phyloP scores from a whole-genome alignment of 768 basidiomycete species.

The Tulasnella calospora region DNA sequence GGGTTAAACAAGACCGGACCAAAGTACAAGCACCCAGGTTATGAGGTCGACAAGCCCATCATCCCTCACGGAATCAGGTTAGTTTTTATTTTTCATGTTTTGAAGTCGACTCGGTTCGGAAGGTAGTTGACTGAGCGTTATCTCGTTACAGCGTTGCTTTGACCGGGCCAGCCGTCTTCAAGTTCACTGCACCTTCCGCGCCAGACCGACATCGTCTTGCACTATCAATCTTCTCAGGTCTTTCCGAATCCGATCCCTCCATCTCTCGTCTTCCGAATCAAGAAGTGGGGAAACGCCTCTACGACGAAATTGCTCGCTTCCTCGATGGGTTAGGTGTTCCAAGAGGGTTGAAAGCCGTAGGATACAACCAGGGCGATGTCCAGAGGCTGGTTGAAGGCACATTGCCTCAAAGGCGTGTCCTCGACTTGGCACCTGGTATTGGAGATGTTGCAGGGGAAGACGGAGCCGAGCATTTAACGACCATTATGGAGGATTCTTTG shows the following conservation, averaged over 20 bases:
- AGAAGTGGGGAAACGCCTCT: conserved; percentile 73
- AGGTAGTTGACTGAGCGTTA: no score
- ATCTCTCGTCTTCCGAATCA: conserved; percentile 68
- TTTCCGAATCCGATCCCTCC: conserved; percentile 55
- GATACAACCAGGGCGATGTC: conserved; percentile 64
- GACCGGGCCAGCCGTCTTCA: conserved; percentile 92
- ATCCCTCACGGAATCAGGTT: conserved; percentile 89
- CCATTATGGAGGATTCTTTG: conserved; percentile 73
- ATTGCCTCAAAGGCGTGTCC: conserved; percentile 82
- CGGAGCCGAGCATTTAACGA: conserved; percentile 73
- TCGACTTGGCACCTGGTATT: conserved; percentile 89
- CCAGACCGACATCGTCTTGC: conserved; percentile 87
- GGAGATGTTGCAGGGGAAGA: conserved; percentile 74
- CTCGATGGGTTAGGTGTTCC: conserved; percentile 80
- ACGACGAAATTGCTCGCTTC: conserved; percentile 84
- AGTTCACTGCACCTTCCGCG: conserved; percentile 91
- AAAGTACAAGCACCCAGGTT: conserved; percentile 87
- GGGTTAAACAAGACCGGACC: conserved; percentile 92
- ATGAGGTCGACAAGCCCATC: conserved; percentile 77
- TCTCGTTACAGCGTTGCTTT: conserved; percentile 60
- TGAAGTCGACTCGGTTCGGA: no score
- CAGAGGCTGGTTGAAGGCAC: conserved; percentile 81
- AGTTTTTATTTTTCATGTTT: conserved; percentile 5
- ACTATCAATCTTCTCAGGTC: conserved; percentile 72
- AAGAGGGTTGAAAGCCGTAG: conserved; percentile 77